Evolutionary conservation across 176 grass and related monocot genomes (phyloP), one percentile per base, ranked within the genome.

Genomic region (Oryza meyeriana): DNA sequence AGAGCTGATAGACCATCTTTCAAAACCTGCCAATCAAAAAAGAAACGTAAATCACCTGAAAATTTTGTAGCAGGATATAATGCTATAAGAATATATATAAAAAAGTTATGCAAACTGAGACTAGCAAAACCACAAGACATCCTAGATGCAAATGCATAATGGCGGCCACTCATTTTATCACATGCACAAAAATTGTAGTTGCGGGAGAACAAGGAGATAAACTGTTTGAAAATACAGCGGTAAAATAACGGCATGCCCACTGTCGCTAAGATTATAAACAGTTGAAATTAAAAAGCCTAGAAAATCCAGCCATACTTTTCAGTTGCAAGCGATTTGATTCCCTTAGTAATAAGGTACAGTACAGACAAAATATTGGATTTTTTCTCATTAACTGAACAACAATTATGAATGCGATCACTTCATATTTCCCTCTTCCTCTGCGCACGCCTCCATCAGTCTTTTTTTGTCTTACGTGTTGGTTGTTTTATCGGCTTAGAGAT

Each of bases 1-100:
- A 99, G 73, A 74, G 89, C 66, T 29, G 91, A 95, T 55, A 99
- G 89, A 69, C 93, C 93, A 88, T 93, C 96, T 92, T 95, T 99
- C 75, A 99, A 75, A 76, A 99, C 89, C 96, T 99, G 89, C 45
- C 72, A 81, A 83, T 40, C 41, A 20, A 59, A 11, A 50, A 66
- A 32, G n/a, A 83, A 87, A 83, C 13, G 8, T n/a, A 76, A n/a
- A 45, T 71, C 45, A 61, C n/a, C 48, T 75, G 40, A 78, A 63
- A 87, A 55, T 35, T 11, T n/a, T 30, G 25, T 52, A 84, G 12
- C 42, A 20, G 26, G 10, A 64, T 39, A 78, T 52, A 27, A 81
- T 55, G 67, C 29, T 59, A 59, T 24, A 59, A 59, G n/a, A 25
- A 66, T 35, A 67, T 40, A 75, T 24, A n/a, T 35, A 12, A 71